Percentiles rank a stretch among this genome's conserved stretches.
Evolutionary conservation across 192 early-diverging fungal genomes (phyloP).

Genomic region (Backusella tuberculispora): DNA sequence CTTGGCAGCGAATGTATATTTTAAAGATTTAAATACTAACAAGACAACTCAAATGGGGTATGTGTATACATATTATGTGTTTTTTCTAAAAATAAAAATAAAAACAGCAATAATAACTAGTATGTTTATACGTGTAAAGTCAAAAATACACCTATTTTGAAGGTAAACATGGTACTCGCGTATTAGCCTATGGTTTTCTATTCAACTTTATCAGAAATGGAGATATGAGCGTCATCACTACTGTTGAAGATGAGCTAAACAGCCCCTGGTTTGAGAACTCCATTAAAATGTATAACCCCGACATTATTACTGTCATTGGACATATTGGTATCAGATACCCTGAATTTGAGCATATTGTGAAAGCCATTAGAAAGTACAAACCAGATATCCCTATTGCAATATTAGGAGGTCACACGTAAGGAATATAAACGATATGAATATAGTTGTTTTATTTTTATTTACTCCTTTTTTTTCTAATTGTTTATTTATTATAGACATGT

Average conservation of each 20-base stretch:
- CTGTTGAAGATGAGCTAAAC: conserved; percentile 49
- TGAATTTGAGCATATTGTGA: conserved; percentile 47
- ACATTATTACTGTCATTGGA: conserved; percentile 55
- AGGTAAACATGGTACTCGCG: conserved; percentile 50
- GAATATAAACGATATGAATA: neutral
- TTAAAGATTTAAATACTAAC: conserved; percentile 39
- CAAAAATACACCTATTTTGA: conserved; percentile 39
- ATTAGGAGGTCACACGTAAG: conserved; percentile 55
- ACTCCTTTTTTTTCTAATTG: neutral
- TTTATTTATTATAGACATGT: conserved; percentile 38
- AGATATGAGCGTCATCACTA: conserved; percentile 40
- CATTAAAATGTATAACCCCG: conserved; percentile 44
- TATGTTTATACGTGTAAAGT: neutral
- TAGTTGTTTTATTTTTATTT: neutral
- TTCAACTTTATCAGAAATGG: conserved; percentile 46
- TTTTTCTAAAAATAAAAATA: neutral
- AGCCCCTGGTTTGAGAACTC: conserved; percentile 57
- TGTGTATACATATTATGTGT: neutral
- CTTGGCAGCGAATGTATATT: conserved; percentile 42
- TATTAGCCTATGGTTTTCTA: conserved; percentile 56
- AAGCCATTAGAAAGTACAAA: conserved; percentile 51
- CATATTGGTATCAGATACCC: conserved; percentile 50
- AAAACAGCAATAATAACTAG: neutral
- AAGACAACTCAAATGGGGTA: conserved; percentile 51
- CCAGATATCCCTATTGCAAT: conserved; percentile 54